Conservation (phyloP, 345 rosid species). For the Salix koriyanagi region DNA sequence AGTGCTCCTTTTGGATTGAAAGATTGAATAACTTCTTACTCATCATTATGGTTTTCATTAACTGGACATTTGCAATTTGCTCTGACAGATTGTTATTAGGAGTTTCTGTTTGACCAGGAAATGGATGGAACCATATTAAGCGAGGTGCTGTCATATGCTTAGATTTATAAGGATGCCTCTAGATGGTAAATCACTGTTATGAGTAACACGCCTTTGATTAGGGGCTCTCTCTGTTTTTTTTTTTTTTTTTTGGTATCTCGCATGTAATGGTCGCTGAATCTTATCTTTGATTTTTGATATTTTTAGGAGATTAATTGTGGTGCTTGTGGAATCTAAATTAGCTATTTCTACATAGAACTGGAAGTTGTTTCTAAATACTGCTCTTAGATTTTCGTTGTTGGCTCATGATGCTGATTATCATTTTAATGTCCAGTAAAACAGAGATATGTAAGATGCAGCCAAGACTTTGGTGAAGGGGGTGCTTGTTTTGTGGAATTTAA, state of each 20-base stretch:
- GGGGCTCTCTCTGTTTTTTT: constrained; percentile 4
- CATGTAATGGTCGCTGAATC: neutral
- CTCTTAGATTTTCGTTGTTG: neutral
- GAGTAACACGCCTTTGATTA: constrained; percentile 10
- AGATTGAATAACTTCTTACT: neutral
- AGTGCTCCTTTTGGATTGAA: neutral
- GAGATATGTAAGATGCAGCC: constrained; percentile 44
- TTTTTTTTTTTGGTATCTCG: neutral
- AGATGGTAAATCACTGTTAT: constrained; percentile 33
- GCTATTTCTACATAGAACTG: neutral
- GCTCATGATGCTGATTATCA: constrained; percentile 11
- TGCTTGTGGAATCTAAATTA: constrained; percentile 1
- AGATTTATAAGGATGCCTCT: constrained; percentile 28
- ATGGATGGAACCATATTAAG: constrained; percentile 25
- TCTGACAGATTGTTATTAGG: constrained; percentile 24
- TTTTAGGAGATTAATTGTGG: neutral
- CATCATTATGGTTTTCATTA: neutral
- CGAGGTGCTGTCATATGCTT: constrained; percentile 33
- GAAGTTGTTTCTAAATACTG: neutral
- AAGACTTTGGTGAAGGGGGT: constrained; percentile 38
- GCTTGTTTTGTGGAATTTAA: constrained; percentile 47
- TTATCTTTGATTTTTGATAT: neutral
- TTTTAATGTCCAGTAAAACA: constrained; percentile 50
- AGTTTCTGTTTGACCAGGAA: constrained; percentile 27
- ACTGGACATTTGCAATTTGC: constrained; percentile 15